Evolutionary conservation across 331 rosid genomes (phyloP).

Genomic region (Ulmus americana): DNA sequence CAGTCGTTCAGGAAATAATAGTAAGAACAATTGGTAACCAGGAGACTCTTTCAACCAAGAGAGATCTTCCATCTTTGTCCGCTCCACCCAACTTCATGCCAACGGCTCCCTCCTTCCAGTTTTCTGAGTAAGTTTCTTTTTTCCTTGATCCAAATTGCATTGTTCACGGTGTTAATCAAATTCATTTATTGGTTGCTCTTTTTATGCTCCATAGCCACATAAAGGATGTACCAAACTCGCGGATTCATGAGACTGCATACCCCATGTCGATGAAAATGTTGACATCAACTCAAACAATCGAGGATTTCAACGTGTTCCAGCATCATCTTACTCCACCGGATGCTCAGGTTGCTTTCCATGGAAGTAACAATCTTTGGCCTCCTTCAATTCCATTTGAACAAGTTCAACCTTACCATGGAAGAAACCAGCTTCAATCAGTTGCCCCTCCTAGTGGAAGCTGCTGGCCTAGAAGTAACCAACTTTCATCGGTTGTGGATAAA

Average conservation of each 20-base stretch:
- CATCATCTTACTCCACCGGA: constrained; percentile 26
- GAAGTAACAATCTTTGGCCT: not conserved
- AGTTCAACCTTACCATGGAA: constrained; percentile 19
- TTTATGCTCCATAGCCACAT: constrained; percentile 34
- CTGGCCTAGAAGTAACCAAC: constrained; percentile 7
- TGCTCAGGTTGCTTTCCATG: constrained; percentile 9
- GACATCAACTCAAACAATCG: no score
- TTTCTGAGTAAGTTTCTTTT: constrained; percentile 42
- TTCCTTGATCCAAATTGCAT: constrained; percentile 1
- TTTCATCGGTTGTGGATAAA: constrained; percentile 22
- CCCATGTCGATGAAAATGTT: constrained; percentile 13
- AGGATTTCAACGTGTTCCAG: not conserved
- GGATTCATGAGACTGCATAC: constrained; percentile 26
- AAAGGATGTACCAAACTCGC: constrained; percentile 34
- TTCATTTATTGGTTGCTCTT: constrained; percentile 13
- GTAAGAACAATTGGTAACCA: constrained; percentile 22
- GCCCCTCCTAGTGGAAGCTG: not conserved
- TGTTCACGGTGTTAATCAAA: not conserved
- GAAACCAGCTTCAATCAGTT: constrained; percentile 25
- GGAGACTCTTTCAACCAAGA: constrained; percentile 33
- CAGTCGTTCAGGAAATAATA: constrained; percentile 16
- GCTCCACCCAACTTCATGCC: constrained; percentile 33
- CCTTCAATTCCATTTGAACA: constrained; percentile 26
- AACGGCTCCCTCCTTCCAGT: constrained; percentile 38
- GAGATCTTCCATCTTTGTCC: constrained; percentile 17